Base-by-base conservation (phyloP, 2,329 filamentous ascomycete species). In the Juglanconis oblonga region DNA sequence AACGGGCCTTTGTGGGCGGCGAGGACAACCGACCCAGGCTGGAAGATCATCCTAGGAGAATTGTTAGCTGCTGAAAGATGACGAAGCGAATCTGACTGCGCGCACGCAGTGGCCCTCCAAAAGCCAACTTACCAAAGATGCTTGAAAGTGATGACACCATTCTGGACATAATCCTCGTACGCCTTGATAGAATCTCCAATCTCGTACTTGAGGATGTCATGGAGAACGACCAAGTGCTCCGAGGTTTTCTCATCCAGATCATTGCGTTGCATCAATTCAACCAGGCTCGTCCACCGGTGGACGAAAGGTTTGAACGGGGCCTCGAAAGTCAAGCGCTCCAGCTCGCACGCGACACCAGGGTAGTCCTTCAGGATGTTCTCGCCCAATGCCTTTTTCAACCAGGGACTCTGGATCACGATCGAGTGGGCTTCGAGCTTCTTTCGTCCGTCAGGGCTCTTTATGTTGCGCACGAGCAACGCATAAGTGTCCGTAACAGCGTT, bases 261-360 rank as follows among this genome's bases (percentile, higher is more conserved):
- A 7, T 76, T 66, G 36, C 77, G 74, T 9, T 78, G 68, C 48
- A 77, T 72, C 31, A 77, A 76, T 4, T 73, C 68, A 9, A 69
- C 65, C 42, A 87, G 77, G 6, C 74, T 67, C 1, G 77, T 73
- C 86, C 87, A 90, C 36, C 87, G 80, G 70, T 91, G 86, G 45
- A 89, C 83, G 52, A 91, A 83, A 0, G 84, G 83, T 64, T 82
- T 75, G 62, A 89, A 90, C 0, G 84, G 85, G 0, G 80, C 81
- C 7, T 73, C 70, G 62, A 90, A 88, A 58, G 84, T 82, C 1
- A 90, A 75, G 1, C 84, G 79, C n/a, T 84, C 78, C 32, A 90
- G 74, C 10, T 77, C 78, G 38, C 82, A 81, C 2, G 83, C 82
- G 35, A 90, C 76, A 1, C 86, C 85, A 0, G 84, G 82, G 60